These are phyloP conservation scores for Lipomyces yarrowii DNA, from an alignment of 1,139 yeast genomes.

Conservation along the genomic window DNA sequence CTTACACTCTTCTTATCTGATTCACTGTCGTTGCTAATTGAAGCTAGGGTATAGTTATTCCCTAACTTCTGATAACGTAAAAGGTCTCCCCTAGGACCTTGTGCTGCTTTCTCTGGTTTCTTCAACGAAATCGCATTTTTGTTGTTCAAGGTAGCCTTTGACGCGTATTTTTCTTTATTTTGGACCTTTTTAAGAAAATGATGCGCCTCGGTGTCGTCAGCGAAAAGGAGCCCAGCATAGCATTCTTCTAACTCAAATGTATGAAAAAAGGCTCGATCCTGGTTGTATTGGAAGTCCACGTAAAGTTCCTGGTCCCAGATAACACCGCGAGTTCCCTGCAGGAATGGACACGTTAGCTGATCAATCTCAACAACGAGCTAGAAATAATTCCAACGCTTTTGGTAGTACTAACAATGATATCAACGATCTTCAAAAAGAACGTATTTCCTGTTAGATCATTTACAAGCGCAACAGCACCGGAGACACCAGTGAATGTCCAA, in stretches of 20 bases:
- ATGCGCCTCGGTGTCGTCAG: conserved; percentile 88
- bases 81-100: conserved; percentile 37
- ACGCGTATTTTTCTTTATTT: conserved; percentile 77
- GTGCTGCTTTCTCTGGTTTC: conserved; percentile 47
- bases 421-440: conserved; percentile 85
- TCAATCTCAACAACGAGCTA: not conserved
- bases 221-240: conserved; percentile 83
- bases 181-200: conserved; percentile 81
- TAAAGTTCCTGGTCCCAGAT: conserved; percentile 96
- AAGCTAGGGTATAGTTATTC: conserved; percentile 47
- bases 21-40: conserved; percentile 68
- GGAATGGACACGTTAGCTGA: not conserved
- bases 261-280: conserved; percentile 93
- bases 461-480: conserved; percentile 84
- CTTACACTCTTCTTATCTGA: conserved; percentile 70
- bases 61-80: conserved; percentile 49
- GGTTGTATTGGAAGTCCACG: conserved; percentile 83
- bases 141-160: conserved; percentile 81
- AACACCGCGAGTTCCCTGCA: conserved; percentile 76
- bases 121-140: conserved; percentile 84
- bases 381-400: not conserved
- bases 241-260: conserved; percentile 93
- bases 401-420: conserved; percentile 49
- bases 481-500: conserved; percentile 87
- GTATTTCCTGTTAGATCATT: conserved; percentile 96